Evolutionary conservation across 371 early-diverging fungal species (phyloP), one percentile per base, ranked within the genome.

Genomic region (Umbelopsis sp.): DNA sequence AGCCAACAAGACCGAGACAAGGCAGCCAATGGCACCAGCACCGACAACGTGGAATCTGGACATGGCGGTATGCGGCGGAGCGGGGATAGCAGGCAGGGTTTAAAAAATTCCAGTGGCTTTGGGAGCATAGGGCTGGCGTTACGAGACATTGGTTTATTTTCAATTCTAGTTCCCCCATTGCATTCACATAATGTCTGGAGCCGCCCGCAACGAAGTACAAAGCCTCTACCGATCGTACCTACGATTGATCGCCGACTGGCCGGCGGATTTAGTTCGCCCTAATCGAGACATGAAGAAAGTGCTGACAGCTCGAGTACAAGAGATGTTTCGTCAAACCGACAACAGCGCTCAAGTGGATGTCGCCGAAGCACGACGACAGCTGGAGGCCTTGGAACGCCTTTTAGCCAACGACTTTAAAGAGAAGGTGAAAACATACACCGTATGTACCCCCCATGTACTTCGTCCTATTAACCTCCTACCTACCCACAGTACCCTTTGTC

Each of bases 71-170:
- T 10, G 35, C 29, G 35, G 41, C 7, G 41, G 41, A 4, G 41
- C 12, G 7, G 7, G 41, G 41, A n/a, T 24, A 22, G 2, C 52
- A 51, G 24, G 52, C 20, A 51, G 11, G 22, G 22, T 22, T 22
- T 22, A 51, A 51, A 35, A 37, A 57, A 37, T 11, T 29, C 8
- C 5, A 57, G 57, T 57, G 57, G 57, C 57, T 57, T 57, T 57
- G 6, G 57, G 38, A 98, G 95, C 84, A 97, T 83, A 79, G 97
- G 97, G 5, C 12, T 10, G 7, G 41, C 1, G 68, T 95, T 95
- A 69, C 97, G 92, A 53, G 96, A 96, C 86, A 97, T 98, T 22
- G 22, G 22, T 22, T 22, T 35, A 32, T 35, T 57, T 57, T 11
- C 32, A 35, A 35, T 32, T 7, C 2, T 5, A 1, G 2, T 41